phyloP scores from a whole-genome alignment of 2,329 filamentous ascomycete genomes.

The Parascedosporium putredinis region DNA sequence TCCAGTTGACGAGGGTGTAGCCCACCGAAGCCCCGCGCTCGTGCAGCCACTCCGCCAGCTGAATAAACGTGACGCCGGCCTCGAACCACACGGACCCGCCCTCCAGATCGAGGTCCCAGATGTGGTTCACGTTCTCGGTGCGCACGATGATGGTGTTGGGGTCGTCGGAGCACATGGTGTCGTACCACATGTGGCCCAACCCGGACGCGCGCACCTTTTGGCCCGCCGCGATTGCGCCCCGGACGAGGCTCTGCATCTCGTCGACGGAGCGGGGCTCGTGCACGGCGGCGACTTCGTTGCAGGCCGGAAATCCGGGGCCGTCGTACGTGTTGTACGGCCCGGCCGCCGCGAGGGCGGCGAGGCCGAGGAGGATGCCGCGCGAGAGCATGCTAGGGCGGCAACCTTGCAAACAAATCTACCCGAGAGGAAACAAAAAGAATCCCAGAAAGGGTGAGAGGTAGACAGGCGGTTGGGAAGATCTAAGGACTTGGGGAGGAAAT shows the following conservation, averaged over 20 bases:
- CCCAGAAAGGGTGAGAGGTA: no score
- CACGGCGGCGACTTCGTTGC: conserved; percentile 32
- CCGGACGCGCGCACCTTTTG: conserved; percentile 35
- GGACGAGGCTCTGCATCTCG: conserved; percentile 31
- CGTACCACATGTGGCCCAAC: conserved; percentile 43
- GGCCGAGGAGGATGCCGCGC: no score
- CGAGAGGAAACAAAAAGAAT: no score
- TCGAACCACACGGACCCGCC: conserved; percentile 37
- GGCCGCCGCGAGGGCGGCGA: conserved; percentile 14
- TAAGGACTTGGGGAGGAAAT: no score
- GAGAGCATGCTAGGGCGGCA: no score
- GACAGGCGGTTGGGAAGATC: no score
- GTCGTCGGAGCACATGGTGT: conserved; percentile 41
- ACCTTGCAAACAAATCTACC: no score
- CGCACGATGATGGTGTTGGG: conserved; percentile 35
- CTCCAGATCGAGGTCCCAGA: conserved; percentile 32
- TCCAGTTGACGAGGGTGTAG: conserved; percentile 43
- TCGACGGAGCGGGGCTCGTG: conserved; percentile 33
- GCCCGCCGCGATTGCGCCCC: conserved; percentile 25
- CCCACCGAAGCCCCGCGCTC: conserved; percentile 33
- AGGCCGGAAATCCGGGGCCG: conserved; percentile 35
- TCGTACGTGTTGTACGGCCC: conserved; percentile 38
- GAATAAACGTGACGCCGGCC: conserved; percentile 40
- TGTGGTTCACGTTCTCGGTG: conserved; percentile 32
- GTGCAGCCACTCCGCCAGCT: conserved; percentile 39